Evolutionary conservation across 2,329 filamentous ascomycete species (phyloP).

Genomic region (Talaromyces amestolkiae): DNA sequence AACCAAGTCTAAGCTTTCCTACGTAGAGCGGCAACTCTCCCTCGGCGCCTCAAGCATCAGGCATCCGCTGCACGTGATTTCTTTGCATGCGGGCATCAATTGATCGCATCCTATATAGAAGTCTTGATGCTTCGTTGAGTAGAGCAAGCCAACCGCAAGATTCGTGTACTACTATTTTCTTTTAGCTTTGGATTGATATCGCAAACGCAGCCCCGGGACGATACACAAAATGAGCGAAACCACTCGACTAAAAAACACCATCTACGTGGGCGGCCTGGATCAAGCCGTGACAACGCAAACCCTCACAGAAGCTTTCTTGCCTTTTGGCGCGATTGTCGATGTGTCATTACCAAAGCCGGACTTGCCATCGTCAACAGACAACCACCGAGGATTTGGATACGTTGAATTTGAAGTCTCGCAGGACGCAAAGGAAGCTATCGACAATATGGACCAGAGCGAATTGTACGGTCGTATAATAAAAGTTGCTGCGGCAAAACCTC

Average conservation of each 20-base stretch:
- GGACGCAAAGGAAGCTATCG: conserved; percentile 91
- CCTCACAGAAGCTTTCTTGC: conserved; percentile 87
- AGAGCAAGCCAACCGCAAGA: background rate
- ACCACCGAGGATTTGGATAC: conserved; percentile 91
- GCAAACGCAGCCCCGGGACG: background rate
- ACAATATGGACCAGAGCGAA: conserved; percentile 98
- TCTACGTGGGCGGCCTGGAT: conserved; percentile 88
- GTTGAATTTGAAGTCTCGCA: conserved; percentile 85
- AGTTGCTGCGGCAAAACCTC: conserved; percentile 85
- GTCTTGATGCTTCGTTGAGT: background rate
- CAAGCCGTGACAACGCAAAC: conserved; percentile 71
- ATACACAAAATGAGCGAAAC: conserved; percentile 64
- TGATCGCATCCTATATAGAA: background rate
- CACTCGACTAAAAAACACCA: conserved; percentile 79
- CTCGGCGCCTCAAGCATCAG: conserved; percentile 14
- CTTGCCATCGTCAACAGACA: conserved; percentile 70
- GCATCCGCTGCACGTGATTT: conserved; percentile 14
- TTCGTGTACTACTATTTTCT: no score
- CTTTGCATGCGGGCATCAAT: conserved; percentile 1
- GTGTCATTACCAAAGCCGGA: conserved; percentile 88
- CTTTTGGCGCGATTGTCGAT: conserved; percentile 93
- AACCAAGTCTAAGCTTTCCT: background rate
- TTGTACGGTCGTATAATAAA: conserved; percentile 90
- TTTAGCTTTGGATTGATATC: background rate
- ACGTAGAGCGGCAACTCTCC: background rate